Evolutionary conservation across 345 rosid genomes (phyloP).

Genomic region (Linum trigynum): DNA sequence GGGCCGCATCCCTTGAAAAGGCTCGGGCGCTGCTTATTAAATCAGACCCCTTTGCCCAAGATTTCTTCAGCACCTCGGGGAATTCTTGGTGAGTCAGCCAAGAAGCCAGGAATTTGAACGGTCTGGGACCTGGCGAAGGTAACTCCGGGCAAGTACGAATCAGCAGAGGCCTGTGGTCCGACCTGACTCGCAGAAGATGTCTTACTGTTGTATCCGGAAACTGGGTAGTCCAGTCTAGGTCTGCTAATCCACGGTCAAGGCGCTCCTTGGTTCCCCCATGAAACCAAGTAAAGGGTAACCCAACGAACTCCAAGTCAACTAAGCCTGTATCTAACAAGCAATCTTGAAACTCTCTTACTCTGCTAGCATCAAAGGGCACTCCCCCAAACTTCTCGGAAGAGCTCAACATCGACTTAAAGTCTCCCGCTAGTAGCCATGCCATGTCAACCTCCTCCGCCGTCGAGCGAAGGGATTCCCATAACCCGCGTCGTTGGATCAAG

Average conservation of each 20-base stretch:
- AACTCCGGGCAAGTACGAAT: neutral
- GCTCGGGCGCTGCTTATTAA: neutral
- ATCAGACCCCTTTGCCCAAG: neutral
- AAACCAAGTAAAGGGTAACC: no score
- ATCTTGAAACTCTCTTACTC: no score
- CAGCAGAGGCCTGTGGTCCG: neutral
- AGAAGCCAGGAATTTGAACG: neutral
- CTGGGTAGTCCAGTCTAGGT: neutral
- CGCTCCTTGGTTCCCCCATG: neutral
- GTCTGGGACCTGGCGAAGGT: neutral
- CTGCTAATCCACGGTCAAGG: neutral
- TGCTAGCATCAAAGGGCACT: no score
- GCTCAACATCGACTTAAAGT: no score
- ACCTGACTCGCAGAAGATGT: neutral
- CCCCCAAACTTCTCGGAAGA: no score
- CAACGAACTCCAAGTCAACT: no score
- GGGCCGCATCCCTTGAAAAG: neutral
- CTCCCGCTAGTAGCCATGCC: no score
- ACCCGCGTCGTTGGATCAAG: no score
- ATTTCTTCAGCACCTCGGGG: no score
- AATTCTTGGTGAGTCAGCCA: neutral
- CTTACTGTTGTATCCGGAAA: neutral
- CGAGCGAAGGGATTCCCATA: no score
- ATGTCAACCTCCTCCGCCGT: no score
- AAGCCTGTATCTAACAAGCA: no score